A percentile compares a stretch with the other conserved stretches of the same genome.
phyloP scores from a whole-genome alignment of 257 asterid species.

The Striga asiatica region DNA sequence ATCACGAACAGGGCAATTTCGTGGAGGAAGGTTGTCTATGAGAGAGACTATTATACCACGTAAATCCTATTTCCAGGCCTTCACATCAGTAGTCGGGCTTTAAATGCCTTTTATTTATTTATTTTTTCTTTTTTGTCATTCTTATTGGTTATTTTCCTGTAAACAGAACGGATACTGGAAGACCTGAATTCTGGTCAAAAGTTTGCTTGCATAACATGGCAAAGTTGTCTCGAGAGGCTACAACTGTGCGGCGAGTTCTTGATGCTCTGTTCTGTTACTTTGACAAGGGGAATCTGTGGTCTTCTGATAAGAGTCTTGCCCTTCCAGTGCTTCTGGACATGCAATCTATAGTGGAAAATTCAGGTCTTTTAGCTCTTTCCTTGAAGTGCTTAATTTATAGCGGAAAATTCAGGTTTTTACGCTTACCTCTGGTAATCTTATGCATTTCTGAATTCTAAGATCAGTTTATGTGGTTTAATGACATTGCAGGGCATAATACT shows the following conservation, averaged over 20 bases:
- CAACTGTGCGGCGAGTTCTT: constrained; percentile 63
- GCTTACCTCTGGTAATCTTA: constrained; percentile 14
- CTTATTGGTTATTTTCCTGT: constrained; percentile 18
- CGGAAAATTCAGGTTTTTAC: constrained; percentile 3
- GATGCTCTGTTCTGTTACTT: constrained; percentile 67
- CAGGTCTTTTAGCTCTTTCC: constrained; percentile 34
- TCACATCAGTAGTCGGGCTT: constrained; percentile 9
- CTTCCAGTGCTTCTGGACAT: constrained; percentile 54
- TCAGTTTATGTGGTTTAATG: constrained; percentile 18
- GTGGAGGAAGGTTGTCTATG: constrained; percentile 56
- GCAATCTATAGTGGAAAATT: constrained; percentile 54
- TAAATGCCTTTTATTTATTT: neutral
- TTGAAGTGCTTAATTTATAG: constrained; percentile 10
- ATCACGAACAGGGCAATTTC: constrained; percentile 50
- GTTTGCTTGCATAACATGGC: constrained; percentile 76
- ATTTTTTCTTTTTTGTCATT: constrained; percentile 19
- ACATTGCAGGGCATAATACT: constrained; percentile 47
- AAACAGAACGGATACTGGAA: constrained; percentile 55
- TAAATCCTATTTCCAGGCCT: constrained; percentile 27
- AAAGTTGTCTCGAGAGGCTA: constrained; percentile 62
- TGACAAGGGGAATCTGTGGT: constrained; percentile 56
- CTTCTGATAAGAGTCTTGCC: constrained; percentile 55
- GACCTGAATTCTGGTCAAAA: constrained; percentile 59
- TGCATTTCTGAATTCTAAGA: constrained; percentile 13
- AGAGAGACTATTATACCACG: constrained; percentile 43